Evolutionary conservation across 805 yeast genomes (phyloP), one percentile per base, ranked within the genome.

Genomic region (Sugiyamaella marilandica): DNA sequence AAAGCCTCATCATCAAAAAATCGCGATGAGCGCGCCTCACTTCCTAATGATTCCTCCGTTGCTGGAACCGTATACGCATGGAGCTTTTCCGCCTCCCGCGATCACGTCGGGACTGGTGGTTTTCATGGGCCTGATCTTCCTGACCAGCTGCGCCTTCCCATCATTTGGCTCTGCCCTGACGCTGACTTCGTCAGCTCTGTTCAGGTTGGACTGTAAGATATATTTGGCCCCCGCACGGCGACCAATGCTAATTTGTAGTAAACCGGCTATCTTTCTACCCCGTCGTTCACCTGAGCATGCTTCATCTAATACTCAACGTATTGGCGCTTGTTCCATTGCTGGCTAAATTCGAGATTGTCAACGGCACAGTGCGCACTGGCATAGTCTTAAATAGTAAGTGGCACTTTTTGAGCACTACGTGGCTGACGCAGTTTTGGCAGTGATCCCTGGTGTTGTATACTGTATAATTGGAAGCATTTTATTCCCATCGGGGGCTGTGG

Each of bases 331-430:
- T 78, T 53, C 77, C 84, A 0, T 81, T 86, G 18, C 66, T 88
- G 61, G 72, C 83, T 10, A 73, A 74, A 49, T 89, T 83, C 67
- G 97, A 89, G 72, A 71, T 75, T 52, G 65, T 69, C 19, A 84
- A 87, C 62, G 97, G 97, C 5, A 88, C 97, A 0, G 85, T 89
- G 2, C 81, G 87, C 67, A 85, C 96, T 2, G 96, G 95, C 2
- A 74, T 90, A 45, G 83, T 89, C 13, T 71, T 90, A 52, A 89
- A 88, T 65, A 63, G 64, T 59, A 33, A 41, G 60, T 51, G 13
- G 13, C n/a, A 16, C 9, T 14, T n/a, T 2, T 51, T 37, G 34
- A 8, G 34, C 45, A 10, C 7, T 10, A 13, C 13, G 51, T 14
- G 13, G 10, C 19, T 13, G 29, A 34, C 31, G 33, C 58, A 55